phyloP scores from a whole-genome alignment of 2,329 filamentous ascomycete species.

The Epichloe typhina region DNA sequence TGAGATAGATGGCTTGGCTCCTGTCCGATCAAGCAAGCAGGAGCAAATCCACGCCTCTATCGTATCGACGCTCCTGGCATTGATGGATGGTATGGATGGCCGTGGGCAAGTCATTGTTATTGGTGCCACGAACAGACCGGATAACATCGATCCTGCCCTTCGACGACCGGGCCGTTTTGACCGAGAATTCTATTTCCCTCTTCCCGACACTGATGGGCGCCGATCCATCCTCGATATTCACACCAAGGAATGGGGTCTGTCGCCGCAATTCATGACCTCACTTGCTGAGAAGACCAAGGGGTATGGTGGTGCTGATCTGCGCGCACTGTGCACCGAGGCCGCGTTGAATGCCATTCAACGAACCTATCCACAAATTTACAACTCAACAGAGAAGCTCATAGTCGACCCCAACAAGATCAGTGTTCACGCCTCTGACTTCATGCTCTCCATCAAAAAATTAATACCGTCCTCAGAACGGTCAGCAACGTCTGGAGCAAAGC shows the following conservation, averaged over 20 bases:
- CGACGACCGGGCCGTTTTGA: conserved; percentile 90
- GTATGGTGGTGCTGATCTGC: conserved; percentile 88
- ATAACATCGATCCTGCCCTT: conserved; percentile 92
- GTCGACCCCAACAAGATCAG: conserved; percentile 77
- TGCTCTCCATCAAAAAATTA: conserved; percentile 93
- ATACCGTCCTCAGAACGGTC: conserved; percentile 89
- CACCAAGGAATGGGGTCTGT: conserved; percentile 83
- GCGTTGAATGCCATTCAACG: conserved; percentile 91
- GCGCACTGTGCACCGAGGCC: conserved; percentile 89
- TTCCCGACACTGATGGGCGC: conserved; percentile 69
- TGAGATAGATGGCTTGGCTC: conserved; percentile 93
- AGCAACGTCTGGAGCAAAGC: conserved; percentile 68
- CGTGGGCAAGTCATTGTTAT: conserved; percentile 97
- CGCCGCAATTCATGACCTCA: conserved; percentile 65
- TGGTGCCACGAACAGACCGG: conserved; percentile 92
- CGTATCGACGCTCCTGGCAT: conserved; percentile 78
- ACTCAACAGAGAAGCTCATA: conserved; percentile 74
- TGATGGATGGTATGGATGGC: conserved; percentile 99
- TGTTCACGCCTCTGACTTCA: conserved; percentile 88
- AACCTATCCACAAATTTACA: conserved; percentile 93
- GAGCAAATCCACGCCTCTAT: conserved; percentile 98
- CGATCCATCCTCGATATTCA: conserved; percentile 89
- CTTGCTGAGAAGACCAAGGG: conserved; percentile 86
- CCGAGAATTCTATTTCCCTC: conserved; percentile 92
- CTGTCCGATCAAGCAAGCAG: conserved; percentile 92